Conservation (phyloP, 2,329 filamentous ascomycete genomes). For the Colletotrichum cordylinicola region DNA sequence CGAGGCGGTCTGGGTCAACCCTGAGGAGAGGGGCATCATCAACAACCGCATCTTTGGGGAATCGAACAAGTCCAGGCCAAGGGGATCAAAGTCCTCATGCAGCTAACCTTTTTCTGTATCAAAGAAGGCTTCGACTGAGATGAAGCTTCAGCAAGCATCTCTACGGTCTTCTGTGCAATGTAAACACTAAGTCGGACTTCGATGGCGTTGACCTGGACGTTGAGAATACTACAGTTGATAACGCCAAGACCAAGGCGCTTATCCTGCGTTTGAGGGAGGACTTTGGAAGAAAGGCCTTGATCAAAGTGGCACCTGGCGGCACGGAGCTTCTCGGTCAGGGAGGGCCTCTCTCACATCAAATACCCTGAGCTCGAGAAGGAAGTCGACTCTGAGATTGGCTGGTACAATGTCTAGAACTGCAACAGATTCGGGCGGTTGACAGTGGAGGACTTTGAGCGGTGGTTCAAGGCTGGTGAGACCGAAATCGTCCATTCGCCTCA, state of each 20-base stretch:
- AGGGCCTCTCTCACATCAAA: not conserved
- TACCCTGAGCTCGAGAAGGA: not conserved
- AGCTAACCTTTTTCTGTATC: not conserved
- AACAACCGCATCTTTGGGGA: not conserved
- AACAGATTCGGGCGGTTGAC: not conserved
- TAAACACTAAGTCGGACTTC: not conserved
- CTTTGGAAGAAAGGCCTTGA: not conserved
- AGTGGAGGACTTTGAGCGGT: not conserved
- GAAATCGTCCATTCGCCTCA: not conserved
- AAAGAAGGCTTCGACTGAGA: not conserved
- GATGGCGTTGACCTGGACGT: not conserved
- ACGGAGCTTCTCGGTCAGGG: not conserved
- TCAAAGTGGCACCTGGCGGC: not conserved
- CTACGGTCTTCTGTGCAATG: not conserved
- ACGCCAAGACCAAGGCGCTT: not conserved
- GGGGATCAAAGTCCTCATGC: not conserved
- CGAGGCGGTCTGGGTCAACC: not conserved
- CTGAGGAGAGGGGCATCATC: accelerated
- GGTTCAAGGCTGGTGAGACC: not conserved
- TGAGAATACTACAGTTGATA: not conserved
- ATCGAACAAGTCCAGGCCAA: not conserved
- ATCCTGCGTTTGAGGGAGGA: not conserved
- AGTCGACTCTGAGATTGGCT: not conserved
- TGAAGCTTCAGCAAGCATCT: no score
- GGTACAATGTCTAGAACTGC: not conserved